Evolutionary conservation across 2,329 filamentous ascomycete species (phyloP).

Genomic region (Uncinocarpus reesii): DNA sequence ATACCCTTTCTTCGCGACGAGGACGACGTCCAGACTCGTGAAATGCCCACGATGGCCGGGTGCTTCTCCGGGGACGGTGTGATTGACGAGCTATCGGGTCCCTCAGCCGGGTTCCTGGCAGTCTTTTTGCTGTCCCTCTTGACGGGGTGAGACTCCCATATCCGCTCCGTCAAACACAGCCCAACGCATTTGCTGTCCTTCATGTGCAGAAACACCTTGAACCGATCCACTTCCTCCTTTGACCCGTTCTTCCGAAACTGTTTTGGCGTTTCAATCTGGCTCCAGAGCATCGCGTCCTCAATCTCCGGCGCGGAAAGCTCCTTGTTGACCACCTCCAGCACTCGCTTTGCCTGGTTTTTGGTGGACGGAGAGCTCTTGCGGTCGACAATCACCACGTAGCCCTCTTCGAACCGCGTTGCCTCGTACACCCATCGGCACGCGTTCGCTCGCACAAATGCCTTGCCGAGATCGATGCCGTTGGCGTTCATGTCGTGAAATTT

Average conservation of each 20-base stretch:
- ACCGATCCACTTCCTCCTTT: conserved; percentile 39
- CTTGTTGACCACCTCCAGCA: conserved; percentile 52
- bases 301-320: conserved; percentile 54
- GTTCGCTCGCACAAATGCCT: conserved; percentile 45
- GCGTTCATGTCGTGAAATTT: conserved; percentile 54
- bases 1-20: conserved; percentile 48
- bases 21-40: conserved; percentile 55
- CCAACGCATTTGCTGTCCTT: conserved; percentile 53
- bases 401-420: conserved; percentile 39
- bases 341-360: conserved; percentile 45
- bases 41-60: conserved; percentile 50
- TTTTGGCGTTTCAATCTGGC: conserved; percentile 35
- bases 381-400: conserved; percentile 49
- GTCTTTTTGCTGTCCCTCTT: conserved; percentile 20
- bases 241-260: conserved; percentile 26
- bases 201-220: conserved; percentile 53
- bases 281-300: conserved; percentile 48
- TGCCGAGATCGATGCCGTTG: conserved; percentile 52
- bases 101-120: conserved; percentile 13
- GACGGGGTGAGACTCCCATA: conserved; percentile 47
- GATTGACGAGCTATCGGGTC: conserved; percentile 33
- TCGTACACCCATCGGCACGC: conserved; percentile 45
- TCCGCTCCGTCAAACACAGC: conserved; percentile 51
- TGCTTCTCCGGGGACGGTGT: conserved; percentile 36
- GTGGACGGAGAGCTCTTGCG: conserved; percentile 44